Conservation (phyloP, 768 basidiomycete genomes). For the Tulasnella sp. region DNA sequence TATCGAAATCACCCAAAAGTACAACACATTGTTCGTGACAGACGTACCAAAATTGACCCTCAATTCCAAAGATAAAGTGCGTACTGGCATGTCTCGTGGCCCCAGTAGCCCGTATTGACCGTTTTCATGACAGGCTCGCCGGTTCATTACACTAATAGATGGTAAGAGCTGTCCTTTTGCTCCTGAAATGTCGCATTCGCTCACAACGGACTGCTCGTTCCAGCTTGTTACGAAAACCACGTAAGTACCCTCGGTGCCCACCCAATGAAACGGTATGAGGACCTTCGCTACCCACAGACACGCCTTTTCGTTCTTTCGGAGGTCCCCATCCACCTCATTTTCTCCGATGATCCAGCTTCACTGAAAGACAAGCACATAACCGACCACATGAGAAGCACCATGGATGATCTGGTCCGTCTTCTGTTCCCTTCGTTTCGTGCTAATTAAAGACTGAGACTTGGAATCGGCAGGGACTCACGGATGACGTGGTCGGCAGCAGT, state of each 20-base stretch:
- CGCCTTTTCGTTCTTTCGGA: constrained; percentile 90
- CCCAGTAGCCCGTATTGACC: background rate
- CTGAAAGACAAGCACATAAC: constrained; percentile 47
- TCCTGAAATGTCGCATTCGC: background rate
- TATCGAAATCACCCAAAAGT: constrained; percentile 83
- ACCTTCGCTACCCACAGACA: constrained; percentile 49
- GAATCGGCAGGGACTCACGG: constrained; percentile 62
- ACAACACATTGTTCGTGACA: constrained; percentile 81
- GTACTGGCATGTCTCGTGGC: constrained; percentile 3
- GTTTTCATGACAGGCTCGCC: constrained; percentile 61
- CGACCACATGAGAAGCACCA: constrained; percentile 86
- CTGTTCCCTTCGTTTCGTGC: constrained; percentile 33
- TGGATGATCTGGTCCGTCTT: constrained; percentile 84
- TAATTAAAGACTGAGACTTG: constrained; percentile 16
- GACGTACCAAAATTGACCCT: constrained; percentile 88
- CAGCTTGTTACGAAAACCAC: constrained; percentile 90
- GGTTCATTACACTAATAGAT: constrained; percentile 98
- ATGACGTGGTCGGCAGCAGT: constrained; percentile 70
- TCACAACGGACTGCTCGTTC: constrained; percentile 15
- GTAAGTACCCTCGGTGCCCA: constrained; percentile 39
- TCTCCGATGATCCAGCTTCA: constrained; percentile 54
- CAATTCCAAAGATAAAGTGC: constrained; percentile 78
- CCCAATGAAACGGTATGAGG: constrained; percentile 11
- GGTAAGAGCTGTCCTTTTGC: constrained; percentile 44
- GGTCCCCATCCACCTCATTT: constrained; percentile 85